Evolutionary conservation across 805 yeast species (phyloP).

Genomic region (Komagataella populi): DNA sequence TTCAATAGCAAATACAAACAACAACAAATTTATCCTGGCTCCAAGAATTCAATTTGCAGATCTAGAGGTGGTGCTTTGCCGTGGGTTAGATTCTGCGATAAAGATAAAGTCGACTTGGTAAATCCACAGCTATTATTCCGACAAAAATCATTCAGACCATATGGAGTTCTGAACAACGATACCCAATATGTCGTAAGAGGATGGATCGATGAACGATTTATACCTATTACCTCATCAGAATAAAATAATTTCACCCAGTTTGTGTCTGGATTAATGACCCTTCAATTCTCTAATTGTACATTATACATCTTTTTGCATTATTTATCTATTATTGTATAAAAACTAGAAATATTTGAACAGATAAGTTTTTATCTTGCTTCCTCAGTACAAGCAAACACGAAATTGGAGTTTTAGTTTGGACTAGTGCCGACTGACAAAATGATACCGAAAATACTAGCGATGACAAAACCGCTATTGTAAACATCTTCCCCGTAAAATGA

Average conservation of each 20-base stretch:
- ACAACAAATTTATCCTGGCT: slow-evolving; percentile 1
- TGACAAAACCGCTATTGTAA: too few species aligned
- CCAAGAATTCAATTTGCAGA: slow-evolving; percentile 6
- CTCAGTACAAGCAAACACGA: background rate
- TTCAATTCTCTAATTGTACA: background rate
- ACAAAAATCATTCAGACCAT: slow-evolving; percentile 12
- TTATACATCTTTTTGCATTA: background rate
- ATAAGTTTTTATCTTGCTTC: background rate
- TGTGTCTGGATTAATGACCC: background rate
- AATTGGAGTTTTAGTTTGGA: background rate
- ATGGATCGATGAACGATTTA: slow-evolving; percentile 35
- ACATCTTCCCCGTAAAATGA: background rate
- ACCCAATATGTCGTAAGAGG: slow-evolving; percentile 36
- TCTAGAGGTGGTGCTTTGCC: slow-evolving; percentile 11
- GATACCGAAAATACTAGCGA: background rate
- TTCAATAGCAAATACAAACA: slow-evolving; percentile 18
- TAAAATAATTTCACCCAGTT: background rate
- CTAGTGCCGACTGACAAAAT: background rate
- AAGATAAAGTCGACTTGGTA: slow-evolving; percentile 13
- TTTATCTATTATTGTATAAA: too few species aligned
- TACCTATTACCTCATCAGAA: slow-evolving; percentile 5
- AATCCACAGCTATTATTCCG: slow-evolving; percentile 9
- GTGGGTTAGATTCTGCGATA: slow-evolving; percentile 9
- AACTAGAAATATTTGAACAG: background rate
- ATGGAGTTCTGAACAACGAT: slow-evolving; percentile 12